Base-by-base conservation (phyloP, 768 basidiomycete species). In the Trametes sanguinea region DNA sequence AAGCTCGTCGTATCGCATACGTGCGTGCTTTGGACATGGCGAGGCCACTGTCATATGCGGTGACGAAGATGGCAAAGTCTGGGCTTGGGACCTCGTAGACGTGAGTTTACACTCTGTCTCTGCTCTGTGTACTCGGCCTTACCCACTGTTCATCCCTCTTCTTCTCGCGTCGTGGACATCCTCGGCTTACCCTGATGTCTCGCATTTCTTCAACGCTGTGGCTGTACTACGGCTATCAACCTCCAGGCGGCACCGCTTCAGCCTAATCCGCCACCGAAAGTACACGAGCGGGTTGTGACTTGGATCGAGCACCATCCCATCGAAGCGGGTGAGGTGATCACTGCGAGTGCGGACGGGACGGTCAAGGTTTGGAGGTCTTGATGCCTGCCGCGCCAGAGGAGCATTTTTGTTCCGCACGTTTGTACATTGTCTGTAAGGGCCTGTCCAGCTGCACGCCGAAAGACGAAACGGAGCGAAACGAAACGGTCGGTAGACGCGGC, bases 61-160 rank as follows among this genome's bases (percentile, higher is more conserved):
- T 8, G 97, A 98, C 71, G 97, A 98, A 74, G 83, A 88, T 7
- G 97, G 97, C 0, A 77, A 75, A 62, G 77, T 99, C 2, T 97
- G 94, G 93, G 85, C 85, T 44, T 99, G 95, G 95, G 93, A 96
- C 67, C 77, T 98, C 61, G 83, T 98, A 22, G 90, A 93, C 72
- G 95, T 95, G 74, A 70, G 85, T 76, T 2, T 9, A 17, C 11
- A n/a, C n/a, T 43, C 17, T 16, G 17, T 6, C 16, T 35, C 35
- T 29, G 1, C 16, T 29, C 27, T 50, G 11, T 40, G 4, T 32
- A 14, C 46, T 13, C 10, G 3, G 6, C 33, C n/a, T 14, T 73
- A 69, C 54, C 16, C 45, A 51, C 22, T 22, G 35, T 43, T 47
- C 17, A 45, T 47, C 54, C 53, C 47, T 44, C 61, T 29, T 44